Evolutionary conservation across 2,329 filamentous ascomycete species (phyloP), one percentile per base, ranked within the genome.

Genomic region (Xylaria arbuscula): DNA sequence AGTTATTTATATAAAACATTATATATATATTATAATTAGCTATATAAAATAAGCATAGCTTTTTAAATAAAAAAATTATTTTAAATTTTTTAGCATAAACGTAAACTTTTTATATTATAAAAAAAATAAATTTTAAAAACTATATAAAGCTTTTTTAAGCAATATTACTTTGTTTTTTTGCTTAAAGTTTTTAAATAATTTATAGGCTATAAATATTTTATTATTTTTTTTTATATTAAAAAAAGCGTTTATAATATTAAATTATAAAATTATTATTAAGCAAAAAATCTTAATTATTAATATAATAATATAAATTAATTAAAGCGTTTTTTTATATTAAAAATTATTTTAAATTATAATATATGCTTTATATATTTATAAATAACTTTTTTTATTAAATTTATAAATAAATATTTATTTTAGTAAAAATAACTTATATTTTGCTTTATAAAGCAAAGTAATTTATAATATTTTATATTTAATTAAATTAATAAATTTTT

Each of bases 331-430:
- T 24, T 56, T 56, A 42, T 7, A 24, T 42, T 56, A 56, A 17
- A 56, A 28, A 42, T 56, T 17, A 24, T 38, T 38, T 42, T 56
- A 24, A 15, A 56, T 24, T 42, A 56, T 17, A 24, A 56, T 28
- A 3, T 42, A 15, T 8, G 24, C 1, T 42, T 56, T 56, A 56
- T 56, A 56, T 2, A 15, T 40, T 24, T 56, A 13, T 6, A 56
- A 56, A 56, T 24, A 56, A 1, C n/a, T 38, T 56, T 56, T 24
- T 24, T 56, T 56, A 17, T 56, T 56, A 42, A 56, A 56, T 24
- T 56, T 56, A 56, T 56, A 56, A 15, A 40, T 56, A 56, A 56
- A 56, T 15, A 56, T 17, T 42, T 56, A 56, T 40, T 56, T 56
- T 24, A 56, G 15, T 1, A 38, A 24, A 8, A 56, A 42, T 15